Base-by-base conservation (phyloP, 2,329 filamentous ascomycete genomes). In the Pseudogymnoascus sp. region DNA sequence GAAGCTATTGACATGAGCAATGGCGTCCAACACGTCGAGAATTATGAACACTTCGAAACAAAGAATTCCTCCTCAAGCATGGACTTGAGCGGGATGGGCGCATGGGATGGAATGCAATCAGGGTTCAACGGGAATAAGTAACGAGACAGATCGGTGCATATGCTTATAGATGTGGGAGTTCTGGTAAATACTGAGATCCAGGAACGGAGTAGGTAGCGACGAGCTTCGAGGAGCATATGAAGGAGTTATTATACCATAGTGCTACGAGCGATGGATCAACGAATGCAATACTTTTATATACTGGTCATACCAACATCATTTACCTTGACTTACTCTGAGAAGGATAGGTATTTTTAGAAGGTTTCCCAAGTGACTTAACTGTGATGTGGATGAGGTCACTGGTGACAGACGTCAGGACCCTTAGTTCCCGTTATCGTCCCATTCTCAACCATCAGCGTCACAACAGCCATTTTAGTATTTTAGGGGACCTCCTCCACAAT, bases 21-120 rank as follows among this genome's bases (percentile, higher is more conserved):
- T 58, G 57, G 57, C 28, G 57, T 35, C 36, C 57, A 58, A 35
- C 57, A 58, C n/a, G n/a, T 58, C 12, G 57, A 58, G 22, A 38
- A 58, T 39, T 58, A 58, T 12, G 57, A 58, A 25, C 57, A 37
- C 12, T 58, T 53, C n/a, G 47, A 53, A 2, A 33, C 47, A 15
- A 53, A 53, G n/a, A 53, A 53, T 53, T 53, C 47, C n/a, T 33
- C 47, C 11, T 53, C 47, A 14, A 53, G 28, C 28, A 53, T 53
- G 47, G 47, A 53, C 47, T 53, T 53, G 28, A 53, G 47, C 47
- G 47, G 47, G n/a, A 53, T 53, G 28, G 47, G 47, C 47, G 47
- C 47, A 33, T 53, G 47, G 47, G 47, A 53, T 33, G 25, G 25
- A 12, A 53, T 53, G 47, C 47, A 53, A 33, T 33, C 47, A 14